These are phyloP conservation scores for Pichia gijzeniarum DNA, from an alignment of 805 yeast genomes.

Conservation along the genomic window DNA sequence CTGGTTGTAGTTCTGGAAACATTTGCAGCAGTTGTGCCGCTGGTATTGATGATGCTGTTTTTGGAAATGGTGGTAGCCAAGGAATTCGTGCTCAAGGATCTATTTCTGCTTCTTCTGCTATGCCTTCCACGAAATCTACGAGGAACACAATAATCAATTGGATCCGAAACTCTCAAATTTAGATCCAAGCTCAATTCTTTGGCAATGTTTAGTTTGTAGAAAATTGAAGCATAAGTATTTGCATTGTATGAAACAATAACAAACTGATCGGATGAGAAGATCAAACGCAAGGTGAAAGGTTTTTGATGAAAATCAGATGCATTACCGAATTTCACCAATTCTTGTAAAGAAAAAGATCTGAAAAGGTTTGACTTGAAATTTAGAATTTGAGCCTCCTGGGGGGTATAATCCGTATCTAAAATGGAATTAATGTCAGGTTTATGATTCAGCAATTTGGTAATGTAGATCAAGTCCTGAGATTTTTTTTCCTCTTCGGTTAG, in stretches of 20 bases:
- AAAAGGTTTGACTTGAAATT: constrained; percentile 5
- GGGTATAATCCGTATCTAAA: constrained; percentile 6
- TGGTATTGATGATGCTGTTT: neutral
- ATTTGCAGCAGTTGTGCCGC: too few relatives aligned
- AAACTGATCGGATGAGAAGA: constrained; percentile 25
- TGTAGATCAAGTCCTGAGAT: constrained; percentile 5
- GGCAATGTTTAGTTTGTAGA: constrained; percentile 28
- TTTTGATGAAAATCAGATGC: constrained; percentile 25
- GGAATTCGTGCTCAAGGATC: constrained; percentile 8
- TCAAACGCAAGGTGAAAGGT: constrained; percentile 29
- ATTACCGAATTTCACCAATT: constrained; percentile 27
- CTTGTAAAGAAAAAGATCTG: constrained; percentile 26
- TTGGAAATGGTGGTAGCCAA: neutral
- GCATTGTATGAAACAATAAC: constrained; percentile 26
- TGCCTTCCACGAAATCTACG: constrained; percentile 17
- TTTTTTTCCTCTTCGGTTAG: constrained; percentile 1
- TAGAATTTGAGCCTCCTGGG: constrained; percentile 8
- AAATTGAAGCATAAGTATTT: constrained; percentile 22
- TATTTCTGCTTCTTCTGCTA: constrained; percentile 1
- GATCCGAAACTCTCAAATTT: constrained; percentile 21
- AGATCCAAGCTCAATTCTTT: constrained; percentile 30
- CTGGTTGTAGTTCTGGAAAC: constrained; percentile 5
- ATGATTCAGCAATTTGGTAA: constrained; percentile 6
- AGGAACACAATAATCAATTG: constrained; percentile 28
- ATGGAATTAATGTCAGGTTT: constrained; percentile 13